Conservation (phyloP, 768 basidiomycete species). For the Rhodotorula toruloides region DNA sequence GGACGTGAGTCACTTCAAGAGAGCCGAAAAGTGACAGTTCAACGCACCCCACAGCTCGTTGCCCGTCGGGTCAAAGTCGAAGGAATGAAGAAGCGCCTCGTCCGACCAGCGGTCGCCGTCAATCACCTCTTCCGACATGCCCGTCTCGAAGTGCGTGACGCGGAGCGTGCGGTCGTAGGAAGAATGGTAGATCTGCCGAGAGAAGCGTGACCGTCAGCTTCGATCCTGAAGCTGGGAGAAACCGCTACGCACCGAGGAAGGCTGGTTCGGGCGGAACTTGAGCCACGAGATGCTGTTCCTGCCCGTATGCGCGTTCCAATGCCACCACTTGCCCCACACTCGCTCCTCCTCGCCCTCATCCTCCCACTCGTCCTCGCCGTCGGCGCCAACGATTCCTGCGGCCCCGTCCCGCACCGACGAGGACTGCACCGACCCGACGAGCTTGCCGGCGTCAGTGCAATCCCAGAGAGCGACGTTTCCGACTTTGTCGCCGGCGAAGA, state of each 20-base stretch:
- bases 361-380: conserved; percentile 33
- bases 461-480: conserved; percentile 45
- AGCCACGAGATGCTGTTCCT: conserved; percentile 46
- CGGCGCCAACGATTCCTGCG: conserved; percentile 30
- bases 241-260: conserved; percentile 43
- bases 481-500: conserved; percentile 34
- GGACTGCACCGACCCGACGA: neutral
- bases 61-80: conserved; percentile 47
- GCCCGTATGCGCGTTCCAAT: conserved; percentile 46
- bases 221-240: neutral
- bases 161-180: conserved; percentile 51
- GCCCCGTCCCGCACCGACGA: conserved; percentile 3
- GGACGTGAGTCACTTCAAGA: conserved; percentile 5
- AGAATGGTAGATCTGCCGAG: conserved; percentile 45
- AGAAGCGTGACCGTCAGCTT: neutral
- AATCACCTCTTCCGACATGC: conserved; percentile 47
- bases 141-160: conserved; percentile 45
- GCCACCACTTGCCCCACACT: conserved; percentile 24
- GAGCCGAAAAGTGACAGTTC: too few species aligned
- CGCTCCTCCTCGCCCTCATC: conserved; percentile 35
- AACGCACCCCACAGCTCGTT: conserved; percentile 45
- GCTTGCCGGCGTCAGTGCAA: conserved; percentile 40
- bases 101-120: conserved; percentile 35
- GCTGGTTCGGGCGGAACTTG: conserved; percentile 47
- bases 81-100: conserved; percentile 48